Conservation (phyloP, 2,329 filamentous ascomycete genomes). For the Fusarium nanum region DNA sequence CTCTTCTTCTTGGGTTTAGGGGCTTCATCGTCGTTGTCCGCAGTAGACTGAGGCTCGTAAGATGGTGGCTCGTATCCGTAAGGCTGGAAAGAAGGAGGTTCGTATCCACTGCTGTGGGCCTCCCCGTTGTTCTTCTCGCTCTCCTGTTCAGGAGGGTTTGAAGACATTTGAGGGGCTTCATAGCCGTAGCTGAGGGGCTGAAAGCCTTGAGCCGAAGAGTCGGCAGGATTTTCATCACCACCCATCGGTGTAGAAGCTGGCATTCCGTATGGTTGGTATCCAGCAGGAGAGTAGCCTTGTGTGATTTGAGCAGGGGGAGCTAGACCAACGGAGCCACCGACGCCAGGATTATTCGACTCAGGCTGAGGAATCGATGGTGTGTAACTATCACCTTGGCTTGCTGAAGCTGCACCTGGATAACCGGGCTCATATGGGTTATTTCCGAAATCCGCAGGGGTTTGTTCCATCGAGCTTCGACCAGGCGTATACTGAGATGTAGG, state of each 20-base stretch:
- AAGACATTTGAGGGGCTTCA: conserved; percentile 58
- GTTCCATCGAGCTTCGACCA: conserved; percentile 45
- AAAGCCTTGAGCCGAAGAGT: conserved; percentile 51
- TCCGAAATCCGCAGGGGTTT: conserved; percentile 48
- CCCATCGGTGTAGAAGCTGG: conserved; percentile 33
- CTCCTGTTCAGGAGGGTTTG: conserved; percentile 34
- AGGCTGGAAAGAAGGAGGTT: conserved; percentile 71
- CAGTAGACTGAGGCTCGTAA: conserved; percentile 62
- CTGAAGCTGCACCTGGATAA: conserved; percentile 33
- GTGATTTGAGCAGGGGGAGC: conserved; percentile 45
- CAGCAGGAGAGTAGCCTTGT: conserved; percentile 30
- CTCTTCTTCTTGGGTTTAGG: conserved; percentile 78
- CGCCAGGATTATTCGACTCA: conserved; percentile 20
- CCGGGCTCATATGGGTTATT: conserved; percentile 54
- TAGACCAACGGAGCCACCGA: conserved; percentile 27
- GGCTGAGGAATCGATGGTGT: conserved; percentile 32
- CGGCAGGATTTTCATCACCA: conserved; percentile 21
- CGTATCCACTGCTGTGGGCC: conserved; percentile 61
- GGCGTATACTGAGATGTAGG: conserved; percentile 65
- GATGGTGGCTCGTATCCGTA: conserved; percentile 69
- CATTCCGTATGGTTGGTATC: conserved; percentile 49
- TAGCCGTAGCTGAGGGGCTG: conserved; percentile 64
- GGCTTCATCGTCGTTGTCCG: conserved; percentile 58
- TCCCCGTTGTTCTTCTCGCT: conserved; percentile 41
- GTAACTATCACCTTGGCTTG: conserved; percentile 36